phyloP scores from a whole-genome alignment of 2,329 filamentous ascomycete species.

The Pseudocercospora ulei region DNA sequence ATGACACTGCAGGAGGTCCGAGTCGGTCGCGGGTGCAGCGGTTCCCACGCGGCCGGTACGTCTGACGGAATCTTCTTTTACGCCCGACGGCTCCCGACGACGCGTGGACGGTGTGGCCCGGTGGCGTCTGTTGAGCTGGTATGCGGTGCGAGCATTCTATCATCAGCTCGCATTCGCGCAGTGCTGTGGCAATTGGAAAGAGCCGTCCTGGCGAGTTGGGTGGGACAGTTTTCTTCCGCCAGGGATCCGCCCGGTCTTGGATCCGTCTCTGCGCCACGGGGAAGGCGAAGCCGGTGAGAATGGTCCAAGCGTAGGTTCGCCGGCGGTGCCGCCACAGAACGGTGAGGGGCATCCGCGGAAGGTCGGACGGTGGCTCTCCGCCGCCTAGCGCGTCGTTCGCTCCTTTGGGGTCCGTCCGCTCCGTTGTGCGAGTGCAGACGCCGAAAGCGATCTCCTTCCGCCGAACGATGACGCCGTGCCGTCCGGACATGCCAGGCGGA shows the following conservation, averaged over 20 bases:
- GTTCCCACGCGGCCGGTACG: constrained; percentile 17
- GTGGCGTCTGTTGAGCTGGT: constrained; percentile 1
- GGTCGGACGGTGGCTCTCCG: constrained; percentile 9
- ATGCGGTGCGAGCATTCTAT: constrained; percentile 3
- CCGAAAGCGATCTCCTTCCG: too few relatives aligned
- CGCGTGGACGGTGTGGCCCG: constrained; percentile 13
- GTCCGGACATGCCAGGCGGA: neutral
- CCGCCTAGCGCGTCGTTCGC: constrained; percentile 8
- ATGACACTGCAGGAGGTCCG: constrained; percentile 6
- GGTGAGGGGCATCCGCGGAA: constrained; percentile 15
- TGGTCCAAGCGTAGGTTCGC: constrained; percentile 11
- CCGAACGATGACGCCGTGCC: too few relatives aligned
- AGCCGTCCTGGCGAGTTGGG: constrained; percentile 9
- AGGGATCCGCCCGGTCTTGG: constrained; percentile 10
- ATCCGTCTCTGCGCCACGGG: constrained; percentile 13
- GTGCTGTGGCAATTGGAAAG: constrained; percentile 5
- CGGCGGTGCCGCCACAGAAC: constrained; percentile 5
- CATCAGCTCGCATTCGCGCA: constrained; percentile 6
- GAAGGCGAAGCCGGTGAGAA: constrained; percentile 14
- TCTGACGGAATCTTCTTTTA: constrained; percentile 17
- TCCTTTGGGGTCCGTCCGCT: constrained; percentile 3
- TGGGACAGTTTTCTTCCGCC: constrained; percentile 9
- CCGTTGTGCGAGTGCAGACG: constrained; percentile 5
- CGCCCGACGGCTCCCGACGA: constrained; percentile 19
- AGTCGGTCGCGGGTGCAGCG: constrained; percentile 15